Evolutionary conservation across 257 asterid genomes (phyloP).

Genomic region (Penstemon eatonii): DNA sequence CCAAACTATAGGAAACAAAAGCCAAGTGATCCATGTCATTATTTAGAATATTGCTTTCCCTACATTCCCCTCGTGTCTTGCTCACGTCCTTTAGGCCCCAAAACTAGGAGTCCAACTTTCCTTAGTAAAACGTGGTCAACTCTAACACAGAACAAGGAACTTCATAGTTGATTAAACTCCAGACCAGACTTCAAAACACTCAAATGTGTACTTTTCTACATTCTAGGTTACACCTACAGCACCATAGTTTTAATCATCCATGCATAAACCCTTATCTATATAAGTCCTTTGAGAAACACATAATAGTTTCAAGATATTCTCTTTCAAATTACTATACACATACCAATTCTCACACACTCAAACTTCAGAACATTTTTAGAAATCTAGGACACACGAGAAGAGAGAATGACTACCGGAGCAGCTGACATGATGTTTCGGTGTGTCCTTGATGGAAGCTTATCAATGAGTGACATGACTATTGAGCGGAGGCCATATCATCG

Average conservation of each 20-base stretch:
- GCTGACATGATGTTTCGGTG: constrained; percentile 32
- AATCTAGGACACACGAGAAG: neutral
- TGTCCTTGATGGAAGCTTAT: constrained; percentile 40
- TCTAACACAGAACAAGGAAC: neutral
- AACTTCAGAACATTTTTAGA: neutral
- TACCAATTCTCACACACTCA: neutral
- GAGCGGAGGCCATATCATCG: constrained; percentile 14
- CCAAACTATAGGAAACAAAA: too few species aligned
- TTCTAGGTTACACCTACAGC: constrained; percentile 17
- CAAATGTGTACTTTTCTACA: neutral
- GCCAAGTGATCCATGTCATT: neutral
- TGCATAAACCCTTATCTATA: constrained; percentile 2
- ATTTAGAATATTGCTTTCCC: too few species aligned
- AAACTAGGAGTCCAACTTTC: constrained; percentile 1
- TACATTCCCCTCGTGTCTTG: constrained; percentile 17
- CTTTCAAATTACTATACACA: neutral
- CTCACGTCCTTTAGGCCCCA: constrained; percentile 2
- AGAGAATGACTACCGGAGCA: constrained; percentile 33
- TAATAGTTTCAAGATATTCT: neutral
- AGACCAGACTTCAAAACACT: neutral
- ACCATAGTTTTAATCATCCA: constrained; percentile 13
- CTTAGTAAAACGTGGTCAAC: constrained; percentile 10
- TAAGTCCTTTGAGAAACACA: constrained; percentile 7
- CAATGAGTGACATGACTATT: constrained; percentile 35
- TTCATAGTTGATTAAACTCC: neutral